Percentiles rank a stretch among this genome's conserved stretches.
These are phyloP conservation scores for Populus nigra DNA, from an alignment of 345 rosid species.

Conservation along the genomic window DNA sequence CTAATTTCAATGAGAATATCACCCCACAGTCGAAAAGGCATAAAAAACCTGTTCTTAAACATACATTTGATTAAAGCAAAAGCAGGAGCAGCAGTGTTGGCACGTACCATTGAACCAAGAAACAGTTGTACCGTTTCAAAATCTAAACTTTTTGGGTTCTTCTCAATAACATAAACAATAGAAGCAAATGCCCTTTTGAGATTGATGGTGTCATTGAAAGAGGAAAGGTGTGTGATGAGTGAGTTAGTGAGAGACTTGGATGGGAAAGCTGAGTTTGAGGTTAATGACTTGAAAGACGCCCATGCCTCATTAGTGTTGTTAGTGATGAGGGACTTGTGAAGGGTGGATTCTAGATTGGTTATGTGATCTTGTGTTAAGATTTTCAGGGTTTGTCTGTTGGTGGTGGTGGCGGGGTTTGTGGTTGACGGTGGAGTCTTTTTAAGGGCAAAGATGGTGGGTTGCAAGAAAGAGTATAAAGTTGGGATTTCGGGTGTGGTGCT, in stretches of 20 bases:
- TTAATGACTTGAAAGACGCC: constrained; percentile 72
- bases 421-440: constrained; percentile 21
- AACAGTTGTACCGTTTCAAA: constrained; percentile 49
- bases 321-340: constrained; percentile 52
- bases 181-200: constrained; percentile 94
- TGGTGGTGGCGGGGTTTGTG: constrained; percentile 17
- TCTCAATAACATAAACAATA: constrained; percentile 64
- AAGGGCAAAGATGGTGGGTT: constrained; percentile 60
- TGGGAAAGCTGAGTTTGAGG: constrained; percentile 52
- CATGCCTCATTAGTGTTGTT: constrained; percentile 67
- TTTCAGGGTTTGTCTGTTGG: not conserved
- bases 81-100: constrained; percentile 51
- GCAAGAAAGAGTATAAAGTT: constrained; percentile 73
- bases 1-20: constrained; percentile 52
- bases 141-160: constrained; percentile 53
- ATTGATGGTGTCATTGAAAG: constrained; percentile 46
- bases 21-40: constrained; percentile 87
- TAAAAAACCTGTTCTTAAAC: constrained; percentile 75
- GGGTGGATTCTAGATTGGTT: constrained; percentile 48
- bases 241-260: constrained; percentile 60
- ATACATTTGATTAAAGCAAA: constrained; percentile 74
- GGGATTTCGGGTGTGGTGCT: constrained; percentile 39
- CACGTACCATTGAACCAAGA: constrained; percentile 56
- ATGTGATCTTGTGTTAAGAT: constrained; percentile 48
- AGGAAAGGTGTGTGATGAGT: constrained; percentile 61